Conservation (phyloP, 352 stramenopile genomes). For the Globisporangium cederbergense region DNA sequence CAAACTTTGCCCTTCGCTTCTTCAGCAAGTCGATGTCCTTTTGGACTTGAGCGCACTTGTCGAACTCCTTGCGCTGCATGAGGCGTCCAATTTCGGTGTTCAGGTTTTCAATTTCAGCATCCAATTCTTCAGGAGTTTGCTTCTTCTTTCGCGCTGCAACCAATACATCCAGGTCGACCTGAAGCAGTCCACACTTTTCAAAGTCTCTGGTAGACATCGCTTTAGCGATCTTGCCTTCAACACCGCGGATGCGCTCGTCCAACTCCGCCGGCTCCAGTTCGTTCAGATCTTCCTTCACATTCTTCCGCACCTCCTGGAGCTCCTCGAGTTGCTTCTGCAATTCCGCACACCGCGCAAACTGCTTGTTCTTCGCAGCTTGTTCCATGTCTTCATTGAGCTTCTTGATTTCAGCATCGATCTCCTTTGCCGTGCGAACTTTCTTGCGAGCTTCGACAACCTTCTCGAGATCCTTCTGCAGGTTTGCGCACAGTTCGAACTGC, state of each 20-base stretch:
- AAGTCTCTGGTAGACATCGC: conserved; percentile 82
- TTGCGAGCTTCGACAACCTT: conserved; percentile 78
- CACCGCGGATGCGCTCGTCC: conserved; percentile 68
- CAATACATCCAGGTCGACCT: conserved; percentile 64
- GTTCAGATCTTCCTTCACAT: conserved; percentile 83
- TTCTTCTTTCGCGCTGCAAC: conserved; percentile 82
- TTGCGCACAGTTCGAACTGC: conserved; percentile 82
- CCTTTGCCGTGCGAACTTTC: conserved; percentile 83
- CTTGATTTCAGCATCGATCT: conserved; percentile 79
- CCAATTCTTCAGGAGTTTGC: conserved; percentile 79
- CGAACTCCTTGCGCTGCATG: conserved; percentile 84
- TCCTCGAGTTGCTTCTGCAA: conserved; percentile 80
- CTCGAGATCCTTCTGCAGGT: conserved; percentile 82
- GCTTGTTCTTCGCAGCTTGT: conserved; percentile 59
- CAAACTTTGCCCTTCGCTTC: conserved; percentile 61
- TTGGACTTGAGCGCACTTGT: conserved; percentile 84
- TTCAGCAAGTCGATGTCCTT: conserved; percentile 82
- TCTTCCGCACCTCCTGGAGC: conserved; percentile 65
- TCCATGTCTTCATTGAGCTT: conserved; percentile 81
- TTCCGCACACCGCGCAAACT: conserved; percentile 78
- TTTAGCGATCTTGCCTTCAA: conserved; percentile 65
- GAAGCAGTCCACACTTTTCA: conserved; percentile 68
- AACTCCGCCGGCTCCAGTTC: conserved; percentile 82
- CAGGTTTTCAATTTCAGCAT: conserved; percentile 71
- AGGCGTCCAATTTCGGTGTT: conserved; percentile 58